Conservation (phyloP, 805 yeast genomes). For the Dipodascus geniculatus region DNA sequence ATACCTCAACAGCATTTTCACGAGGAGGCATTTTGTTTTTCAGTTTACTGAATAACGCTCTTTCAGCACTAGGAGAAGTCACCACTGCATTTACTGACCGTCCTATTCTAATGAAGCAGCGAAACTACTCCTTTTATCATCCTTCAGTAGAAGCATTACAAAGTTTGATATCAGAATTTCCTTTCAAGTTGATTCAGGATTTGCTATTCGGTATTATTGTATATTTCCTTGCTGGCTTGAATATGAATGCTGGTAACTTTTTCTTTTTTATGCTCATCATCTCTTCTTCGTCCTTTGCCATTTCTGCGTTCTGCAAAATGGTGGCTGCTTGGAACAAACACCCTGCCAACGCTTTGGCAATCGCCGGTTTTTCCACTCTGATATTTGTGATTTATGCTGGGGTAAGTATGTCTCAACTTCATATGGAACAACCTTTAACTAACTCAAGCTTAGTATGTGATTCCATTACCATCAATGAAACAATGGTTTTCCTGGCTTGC, state of each 20-base stretch:
- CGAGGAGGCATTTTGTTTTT: constrained; percentile 57
- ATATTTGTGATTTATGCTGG: constrained; percentile 50
- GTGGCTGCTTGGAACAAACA: constrained; percentile 40
- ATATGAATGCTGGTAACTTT: constrained; percentile 40
- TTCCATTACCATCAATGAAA: constrained; percentile 49
- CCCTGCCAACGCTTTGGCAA: constrained; percentile 45
- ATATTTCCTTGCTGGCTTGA: constrained; percentile 46
- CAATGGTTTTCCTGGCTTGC: constrained; percentile 65
- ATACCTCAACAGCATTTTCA: constrained; percentile 47
- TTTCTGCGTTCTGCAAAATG: constrained; percentile 42
- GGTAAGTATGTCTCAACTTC: neutral
- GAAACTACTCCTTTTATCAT: constrained; percentile 56
- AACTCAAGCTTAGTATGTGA: constrained; percentile 26
- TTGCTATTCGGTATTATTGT: constrained; percentile 36
- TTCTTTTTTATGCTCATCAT: constrained; percentile 40
- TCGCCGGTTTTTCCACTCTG: constrained; percentile 45
- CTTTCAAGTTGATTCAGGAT: constrained; percentile 40
- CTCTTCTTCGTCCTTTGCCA: constrained; percentile 32
- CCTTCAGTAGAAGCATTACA: constrained; percentile 68
- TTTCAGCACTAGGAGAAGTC: constrained; percentile 47
- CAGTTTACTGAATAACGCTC: constrained; percentile 47
- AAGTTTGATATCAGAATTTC: constrained; percentile 46
- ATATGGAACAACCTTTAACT: neutral
- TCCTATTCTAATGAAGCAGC: constrained; percentile 58
- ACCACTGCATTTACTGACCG: constrained; percentile 37